These are phyloP conservation scores for Echites panduratus DNA, from an alignment of 257 asterid genomes.

Conservation along the genomic window DNA sequence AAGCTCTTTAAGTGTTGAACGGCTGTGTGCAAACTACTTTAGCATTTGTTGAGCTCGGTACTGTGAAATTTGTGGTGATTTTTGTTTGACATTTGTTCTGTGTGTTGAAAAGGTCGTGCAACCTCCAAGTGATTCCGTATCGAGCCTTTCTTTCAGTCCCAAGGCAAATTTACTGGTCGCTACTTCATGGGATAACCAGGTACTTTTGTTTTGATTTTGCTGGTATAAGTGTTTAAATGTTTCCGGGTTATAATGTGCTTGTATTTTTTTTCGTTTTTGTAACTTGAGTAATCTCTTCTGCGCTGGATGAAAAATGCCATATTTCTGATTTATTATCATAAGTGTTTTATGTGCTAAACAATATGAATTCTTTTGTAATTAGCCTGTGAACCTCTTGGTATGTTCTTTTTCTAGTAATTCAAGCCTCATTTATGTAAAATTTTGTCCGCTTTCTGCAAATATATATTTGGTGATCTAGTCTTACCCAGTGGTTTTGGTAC, in stretches of 20 bases:
- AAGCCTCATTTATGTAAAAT: neutral
- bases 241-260: neutral
- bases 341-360: neutral
- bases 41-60: neutral
- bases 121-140: conserved; percentile 78
- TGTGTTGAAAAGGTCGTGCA: conserved; percentile 47
- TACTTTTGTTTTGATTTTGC: conserved; percentile 11
- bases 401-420: neutral
- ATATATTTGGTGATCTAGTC: neutral
- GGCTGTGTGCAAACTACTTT: neutral
- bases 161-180: conserved; percentile 75
- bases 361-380: neutral
- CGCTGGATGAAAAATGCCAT: neutral
- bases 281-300: neutral
- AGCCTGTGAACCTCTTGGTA: neutral
- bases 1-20: neutral
- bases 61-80: neutral
- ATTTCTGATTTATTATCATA: neutral
- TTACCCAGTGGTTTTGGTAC: neutral
- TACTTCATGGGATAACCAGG: conserved; percentile 98
- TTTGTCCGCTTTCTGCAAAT: neutral
- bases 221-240: neutral
- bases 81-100: neutral
- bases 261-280: neutral
- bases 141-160: conserved; percentile 86